Evolutionary conservation across 2,329 filamentous ascomycete genomes (phyloP), one percentile per base, ranked within the genome.

Genomic region (Verticillium dahliae): DNA sequence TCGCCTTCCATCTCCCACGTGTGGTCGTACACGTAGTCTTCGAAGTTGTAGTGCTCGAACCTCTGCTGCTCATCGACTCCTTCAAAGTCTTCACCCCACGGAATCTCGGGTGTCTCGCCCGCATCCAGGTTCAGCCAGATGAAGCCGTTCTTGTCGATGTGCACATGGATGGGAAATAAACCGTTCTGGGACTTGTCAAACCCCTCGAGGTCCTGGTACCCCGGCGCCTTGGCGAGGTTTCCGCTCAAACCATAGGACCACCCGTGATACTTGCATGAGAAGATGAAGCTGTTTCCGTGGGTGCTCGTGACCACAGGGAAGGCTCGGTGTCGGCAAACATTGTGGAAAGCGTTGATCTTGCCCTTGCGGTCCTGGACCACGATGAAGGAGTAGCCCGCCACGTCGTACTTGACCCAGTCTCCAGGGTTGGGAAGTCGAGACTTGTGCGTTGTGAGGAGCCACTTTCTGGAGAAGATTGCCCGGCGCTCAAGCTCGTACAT

Each of bases 181-280:
- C 80, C 77, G 64, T 87, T 86, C 69, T 82, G 73, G 11, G 75
- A 73, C 71, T 80, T 83, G 65, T 85, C 80, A 66, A 88, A 88
- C 9, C 80, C 82, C 1, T 76, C 73, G 1, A 86, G 71, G 22
- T 81, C 78, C 50, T 85, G 78, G 67, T 85, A 88, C 2, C 81
- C 78, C 0, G 85, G 85, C 1, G 85, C 85, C 69, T 87, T 87
- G 33, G 84, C 80, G 2, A 87, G 75, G 57, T 81, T 80, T 14
- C 85, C 85, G 34, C 75, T 78, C 2, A 84, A 74, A 55, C 83
- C 81, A 63, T 87, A 87, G 2, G 82, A 84, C 85, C 85, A 88
- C 52, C 84, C 84, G 67, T 87, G 85, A 67, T 87, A 87, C 62
- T 81, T 81, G 75, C 85, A 88, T 0, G 80, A 76, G 41, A 88